Evolutionary conservation across 768 basidiomycete genomes (phyloP), one percentile per base, ranked within the genome.

Genomic region (Panus rudis): DNA sequence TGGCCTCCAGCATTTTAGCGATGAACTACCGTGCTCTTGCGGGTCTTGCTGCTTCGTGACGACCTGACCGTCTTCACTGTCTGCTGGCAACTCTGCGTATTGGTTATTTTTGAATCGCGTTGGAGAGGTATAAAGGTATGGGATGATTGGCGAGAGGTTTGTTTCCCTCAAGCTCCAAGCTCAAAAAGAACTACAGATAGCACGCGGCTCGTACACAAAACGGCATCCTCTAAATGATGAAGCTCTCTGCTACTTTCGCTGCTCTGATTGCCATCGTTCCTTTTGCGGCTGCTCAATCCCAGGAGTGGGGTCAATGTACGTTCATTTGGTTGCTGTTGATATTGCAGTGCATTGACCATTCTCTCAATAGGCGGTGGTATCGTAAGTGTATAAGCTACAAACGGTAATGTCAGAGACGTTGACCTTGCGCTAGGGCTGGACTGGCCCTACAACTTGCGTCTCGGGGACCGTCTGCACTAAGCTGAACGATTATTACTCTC

Each of bases 231-330:
- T n/a, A n/a, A 21, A 49, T 49, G 48, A 32, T 51, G 7, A 51
- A 47, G 45, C 38, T 47, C 42, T 39, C 49, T 6, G 25, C 33
- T 20, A 43, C 45, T 4, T 40, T 51, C 31, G 38, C 39, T 12
- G 49, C 49, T 4, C 32, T 51, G 17, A 42, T 42, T 6, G 32
- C 44, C 24, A 28, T 47, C n/a, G 32, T 51, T 11, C 46, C 49
- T 14, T 28, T 44, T 41, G 49, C 40, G 19, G 13, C 26, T 12
- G 49, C 45, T 19, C 49, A 51, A 39, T 43, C 45, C 10, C 22
- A 35, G 11, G 46, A 37, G 16, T 51, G 49, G 49, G 49, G 42
- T 14, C 49, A 51, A 44, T 51, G 49, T 47, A 32, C 3, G 43
- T 24, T 30, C n/a, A 30, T 16, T 10, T 16, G 28, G 10, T 16